Evolutionary conservation across 78 protist genomes (phyloP).

Genomic region (Guillardia theta): DNA sequence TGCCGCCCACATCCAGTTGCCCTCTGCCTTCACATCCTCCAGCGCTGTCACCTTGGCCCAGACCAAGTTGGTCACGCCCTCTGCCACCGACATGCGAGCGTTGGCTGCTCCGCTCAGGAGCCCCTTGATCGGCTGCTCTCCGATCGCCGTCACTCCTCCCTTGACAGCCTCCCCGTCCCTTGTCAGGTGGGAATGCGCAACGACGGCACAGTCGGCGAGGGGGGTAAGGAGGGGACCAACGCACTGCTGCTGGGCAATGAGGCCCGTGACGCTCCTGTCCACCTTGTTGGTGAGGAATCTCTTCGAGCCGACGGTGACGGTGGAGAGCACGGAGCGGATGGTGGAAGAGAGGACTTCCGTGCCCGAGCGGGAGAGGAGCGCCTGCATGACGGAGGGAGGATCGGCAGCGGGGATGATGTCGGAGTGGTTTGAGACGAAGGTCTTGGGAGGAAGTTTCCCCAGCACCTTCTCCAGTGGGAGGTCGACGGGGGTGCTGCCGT

Average conservation of each 20-base stretch:
- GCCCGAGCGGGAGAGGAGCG: conserved; percentile 23
- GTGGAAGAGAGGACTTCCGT: not conserved
- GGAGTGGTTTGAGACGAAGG: not conserved
- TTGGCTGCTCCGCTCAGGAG: conserved; percentile 72
- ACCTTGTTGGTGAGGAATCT: conserved; percentile 85
- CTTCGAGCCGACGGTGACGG: conserved; percentile 85
- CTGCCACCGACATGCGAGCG: conserved; percentile 86
- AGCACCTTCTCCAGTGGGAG: conserved; percentile 26
- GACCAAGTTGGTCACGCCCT: conserved; percentile 83
- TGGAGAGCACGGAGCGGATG: conserved; percentile 72
- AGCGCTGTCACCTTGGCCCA: conserved; percentile 62
- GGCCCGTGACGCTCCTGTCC: conserved; percentile 89
- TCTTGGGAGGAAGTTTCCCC: conserved; percentile 2
- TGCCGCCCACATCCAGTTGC: conserved; percentile 95
- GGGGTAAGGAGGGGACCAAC: conserved; percentile 90
- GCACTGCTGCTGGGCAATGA: conserved; percentile 89
- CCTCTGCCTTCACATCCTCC: conserved; percentile 69
- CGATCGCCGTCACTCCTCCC: not conserved
- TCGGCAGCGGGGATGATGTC: not conserved
- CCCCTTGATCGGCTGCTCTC: conserved; percentile 87
- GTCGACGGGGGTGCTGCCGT: conserved; percentile 7
- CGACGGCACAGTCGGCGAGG: conserved; percentile 77
- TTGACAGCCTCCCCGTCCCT: not conserved
- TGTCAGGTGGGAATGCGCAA: conserved; percentile 57
- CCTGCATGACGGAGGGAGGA: not conserved